phyloP scores from a whole-genome alignment of 495 filamentous ascomycete species.

The Neurospora sp. region DNA sequence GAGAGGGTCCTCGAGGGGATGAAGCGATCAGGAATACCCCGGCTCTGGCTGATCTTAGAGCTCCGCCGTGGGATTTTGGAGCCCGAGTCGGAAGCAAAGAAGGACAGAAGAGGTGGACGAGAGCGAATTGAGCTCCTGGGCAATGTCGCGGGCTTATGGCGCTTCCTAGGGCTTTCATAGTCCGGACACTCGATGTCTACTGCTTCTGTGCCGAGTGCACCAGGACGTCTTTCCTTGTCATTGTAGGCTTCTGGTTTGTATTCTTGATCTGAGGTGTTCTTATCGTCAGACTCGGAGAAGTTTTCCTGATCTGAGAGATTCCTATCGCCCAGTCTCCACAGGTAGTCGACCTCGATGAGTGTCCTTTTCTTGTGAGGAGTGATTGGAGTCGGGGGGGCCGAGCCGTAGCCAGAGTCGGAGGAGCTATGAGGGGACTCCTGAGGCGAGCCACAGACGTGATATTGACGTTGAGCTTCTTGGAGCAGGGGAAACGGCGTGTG shows the following conservation, averaged over 20 bases:
- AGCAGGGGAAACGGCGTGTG: conserved; percentile 1
- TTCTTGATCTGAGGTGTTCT: conserved; percentile 17
- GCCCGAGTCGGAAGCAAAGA: conserved; percentile 7
- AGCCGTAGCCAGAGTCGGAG: conserved; percentile 20
- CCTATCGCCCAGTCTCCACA: conserved; percentile 14
- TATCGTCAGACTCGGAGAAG: conserved; percentile 10
- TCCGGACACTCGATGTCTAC: background rate
- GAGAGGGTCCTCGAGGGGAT: conserved; percentile 45
- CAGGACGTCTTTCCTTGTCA: background rate
- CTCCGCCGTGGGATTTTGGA: conserved; percentile 7
- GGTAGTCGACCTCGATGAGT: background rate
- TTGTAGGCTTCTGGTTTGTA: conserved; percentile 9
- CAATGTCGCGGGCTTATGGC: conserved; percentile 10
- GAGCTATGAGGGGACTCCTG: conserved; percentile 6
- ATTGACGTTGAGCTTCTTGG: conserved; percentile 4
- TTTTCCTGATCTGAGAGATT: conserved; percentile 19
- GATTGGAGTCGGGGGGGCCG: conserved; percentile 3
- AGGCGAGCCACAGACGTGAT: conserved; percentile 5
- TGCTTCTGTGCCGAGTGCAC: background rate
- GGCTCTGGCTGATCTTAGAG: conserved; percentile 7
- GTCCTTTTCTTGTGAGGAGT: background rate
- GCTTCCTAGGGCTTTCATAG: background rate
- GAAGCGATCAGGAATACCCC: conserved; percentile 54
- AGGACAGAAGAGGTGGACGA: conserved; percentile 9
- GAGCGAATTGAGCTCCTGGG: conserved; percentile 7